Conservation (phyloP, 176 grass and related monocot genomes). For the Carex littledalei region DNA sequence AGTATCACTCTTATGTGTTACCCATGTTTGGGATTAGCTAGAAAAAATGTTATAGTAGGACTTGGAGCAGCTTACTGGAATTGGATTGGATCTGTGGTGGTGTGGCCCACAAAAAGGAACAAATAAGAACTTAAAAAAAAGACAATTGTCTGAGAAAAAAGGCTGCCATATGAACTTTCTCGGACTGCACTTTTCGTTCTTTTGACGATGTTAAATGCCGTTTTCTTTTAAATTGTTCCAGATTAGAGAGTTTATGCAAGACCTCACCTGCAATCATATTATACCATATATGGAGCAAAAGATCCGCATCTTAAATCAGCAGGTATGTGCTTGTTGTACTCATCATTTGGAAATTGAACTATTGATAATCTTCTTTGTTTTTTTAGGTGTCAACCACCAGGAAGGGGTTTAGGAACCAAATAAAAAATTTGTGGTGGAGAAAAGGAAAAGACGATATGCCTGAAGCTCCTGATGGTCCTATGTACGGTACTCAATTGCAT, state of each 20-base stretch:
- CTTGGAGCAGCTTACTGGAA: background rate
- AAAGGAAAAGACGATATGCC: slow-evolving; percentile 82
- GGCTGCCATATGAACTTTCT: background rate
- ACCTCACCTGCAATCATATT: slow-evolving; percentile 84
- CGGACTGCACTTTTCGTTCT: background rate
- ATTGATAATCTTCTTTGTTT: slow-evolving; percentile 11
- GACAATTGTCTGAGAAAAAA: background rate
- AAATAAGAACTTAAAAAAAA: background rate
- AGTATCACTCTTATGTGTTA: background rate
- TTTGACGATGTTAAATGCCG: slow-evolving; percentile 4
- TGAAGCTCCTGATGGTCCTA: slow-evolving; percentile 72
- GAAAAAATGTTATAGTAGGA: background rate
- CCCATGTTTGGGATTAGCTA: background rate
- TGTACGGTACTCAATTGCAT: slow-evolving; percentile 44
- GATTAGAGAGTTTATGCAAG: slow-evolving; percentile 99
- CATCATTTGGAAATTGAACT: slow-evolving; percentile 16
- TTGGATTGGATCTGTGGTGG: background rate
- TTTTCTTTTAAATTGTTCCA: slow-evolving; percentile 27
- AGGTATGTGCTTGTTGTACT: slow-evolving; percentile 43
- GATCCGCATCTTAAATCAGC: slow-evolving; percentile 92
- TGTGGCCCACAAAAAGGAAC: background rate
- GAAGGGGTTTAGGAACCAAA: slow-evolving; percentile 96
- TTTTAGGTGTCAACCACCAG: slow-evolving; percentile 85
- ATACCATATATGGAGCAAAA: slow-evolving; percentile 99
- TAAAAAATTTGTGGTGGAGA: slow-evolving; percentile 99